Base-by-base conservation (phyloP, 176 grass and related monocot genomes). In the Puccinellia tenuiflora region DNA sequence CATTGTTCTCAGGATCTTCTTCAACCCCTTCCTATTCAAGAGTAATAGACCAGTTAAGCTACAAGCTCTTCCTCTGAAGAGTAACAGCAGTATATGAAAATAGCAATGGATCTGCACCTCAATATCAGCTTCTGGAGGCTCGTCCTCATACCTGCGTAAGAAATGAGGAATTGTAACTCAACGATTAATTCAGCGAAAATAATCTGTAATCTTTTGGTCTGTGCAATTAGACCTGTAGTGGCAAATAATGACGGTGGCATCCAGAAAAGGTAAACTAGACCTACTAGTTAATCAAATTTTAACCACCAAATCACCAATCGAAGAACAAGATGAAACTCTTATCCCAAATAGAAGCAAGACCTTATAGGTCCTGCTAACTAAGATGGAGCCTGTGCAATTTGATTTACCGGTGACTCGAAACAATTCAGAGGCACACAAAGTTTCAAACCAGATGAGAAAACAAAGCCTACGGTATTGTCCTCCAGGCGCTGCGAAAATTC, bases 21-120 rank as follows among this genome's bases (percentile, higher is more conserved):
- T 98, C 92, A 54, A 68, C 77, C 79, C 95, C 95, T 59, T 98
- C 92, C 92, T 97, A 20, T 84, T 34, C 5, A 91, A 73, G 34
- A 76, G 50, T 45, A n/a, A n/a, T n/a, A 29, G 35, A 77, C 50
- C 7, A 29, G 18, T 69, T 40, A 46, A 48, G 42, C 22, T 30
- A 20, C 16, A 76, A 73, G 37, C 25, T 87, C 15, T 31, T 65
- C 3, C 45, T 43, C 22, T 24, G 20, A 74, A 71, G 8, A 42
- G 78, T 37, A 24, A 54, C 48, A 74, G 34, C 3, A 42, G 1
- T 54, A 48, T 13, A 63, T 20, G 30, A 33, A 47, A 52, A 84
- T 24, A 90, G 50, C 6, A 50, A 53, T 13, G 21, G 54, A 20
- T 76, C 15, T 18, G 5, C 76, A 97, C 94, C 90, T 97, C 95